Evolutionary conservation across 768 basidiomycete genomes (phyloP).

Genomic region (Kwoniella dejecticola): DNA sequence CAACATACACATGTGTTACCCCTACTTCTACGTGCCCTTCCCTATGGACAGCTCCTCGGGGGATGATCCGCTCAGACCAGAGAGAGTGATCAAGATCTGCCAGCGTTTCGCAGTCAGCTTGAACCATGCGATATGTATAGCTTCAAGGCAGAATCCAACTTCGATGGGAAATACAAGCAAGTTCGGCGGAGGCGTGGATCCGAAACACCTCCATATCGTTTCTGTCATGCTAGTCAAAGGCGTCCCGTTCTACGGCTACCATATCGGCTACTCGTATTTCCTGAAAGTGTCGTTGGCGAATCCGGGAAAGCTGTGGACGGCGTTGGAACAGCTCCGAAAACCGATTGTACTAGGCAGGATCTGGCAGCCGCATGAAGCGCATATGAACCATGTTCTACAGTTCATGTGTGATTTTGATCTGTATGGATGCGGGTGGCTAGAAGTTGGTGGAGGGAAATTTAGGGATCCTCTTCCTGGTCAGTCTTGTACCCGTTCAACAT

Average conservation of each 20-base stretch:
- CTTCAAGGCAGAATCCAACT: slow-evolving; percentile 71
- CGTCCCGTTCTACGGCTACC: slow-evolving; percentile 94
- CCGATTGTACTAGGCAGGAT: slow-evolving; percentile 78
- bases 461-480: slow-evolving; percentile 56
- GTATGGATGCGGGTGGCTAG: slow-evolving; percentile 89
- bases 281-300: slow-evolving; percentile 80
- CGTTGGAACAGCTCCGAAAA: slow-evolving; percentile 74
- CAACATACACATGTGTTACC: slow-evolving; percentile 76
- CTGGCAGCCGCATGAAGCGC: slow-evolving; percentile 83
- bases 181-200: slow-evolving; percentile 58
- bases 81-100: slow-evolving; percentile 69
- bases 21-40: slow-evolving; percentile 91
- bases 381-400: slow-evolving; percentile 83
- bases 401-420: slow-evolving; percentile 94
- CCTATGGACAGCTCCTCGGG: slow-evolving; percentile 62
- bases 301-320: slow-evolving; percentile 69
- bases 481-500: slow-evolving; percentile 14
- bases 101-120: slow-evolving; percentile 70
- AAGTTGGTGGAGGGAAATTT: slow-evolving; percentile 63
- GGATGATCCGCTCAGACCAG: slow-evolving; percentile 49
- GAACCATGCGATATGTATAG: slow-evolving; percentile 81
- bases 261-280: slow-evolving; percentile 78
- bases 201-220: slow-evolving; percentile 59
- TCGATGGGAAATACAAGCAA: slow-evolving; percentile 60
- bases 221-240: slow-evolving; percentile 86